Conservation (phyloP, 2,329 filamentous ascomycete species). For the Lomentospora prolificans region DNA sequence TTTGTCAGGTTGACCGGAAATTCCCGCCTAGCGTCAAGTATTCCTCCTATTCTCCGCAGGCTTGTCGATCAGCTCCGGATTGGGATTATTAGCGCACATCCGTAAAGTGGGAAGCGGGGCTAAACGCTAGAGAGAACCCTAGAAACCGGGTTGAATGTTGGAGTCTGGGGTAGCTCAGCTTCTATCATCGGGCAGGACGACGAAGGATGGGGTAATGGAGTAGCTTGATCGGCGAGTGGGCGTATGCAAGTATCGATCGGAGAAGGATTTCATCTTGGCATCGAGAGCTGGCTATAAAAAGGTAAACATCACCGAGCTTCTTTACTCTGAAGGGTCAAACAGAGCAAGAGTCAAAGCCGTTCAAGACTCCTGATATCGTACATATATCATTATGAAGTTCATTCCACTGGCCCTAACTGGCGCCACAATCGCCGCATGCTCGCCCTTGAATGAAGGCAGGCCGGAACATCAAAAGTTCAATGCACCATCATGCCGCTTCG, state of each 20-base stretch:
- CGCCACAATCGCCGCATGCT: background rate
- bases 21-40: background rate
- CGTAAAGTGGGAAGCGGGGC: too few species aligned
- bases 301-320: too few species aligned
- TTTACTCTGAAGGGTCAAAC: too few species aligned
- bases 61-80: background rate
- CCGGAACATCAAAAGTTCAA: constrained; percentile 3
- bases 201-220: background rate
- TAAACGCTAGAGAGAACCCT: too few species aligned
- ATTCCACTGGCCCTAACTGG: background rate
- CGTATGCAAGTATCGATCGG: too few species aligned
- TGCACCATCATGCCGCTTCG: constrained; percentile 21
- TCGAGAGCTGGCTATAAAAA: too few species aligned
- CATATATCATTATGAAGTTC: background rate
- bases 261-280: too few species aligned
- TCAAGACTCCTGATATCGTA: too few species aligned
- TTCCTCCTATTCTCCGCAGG: background rate
- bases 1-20: background rate
- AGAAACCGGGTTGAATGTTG: too few species aligned
- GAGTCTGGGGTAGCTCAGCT: background rate
- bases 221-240: background rate
- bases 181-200: background rate
- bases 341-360: too few species aligned
- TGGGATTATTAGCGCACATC: background rate
- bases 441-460: background rate